phyloP scores from a whole-genome alignment of 257 asterid species.

The Gynochthodes officinalis region DNA sequence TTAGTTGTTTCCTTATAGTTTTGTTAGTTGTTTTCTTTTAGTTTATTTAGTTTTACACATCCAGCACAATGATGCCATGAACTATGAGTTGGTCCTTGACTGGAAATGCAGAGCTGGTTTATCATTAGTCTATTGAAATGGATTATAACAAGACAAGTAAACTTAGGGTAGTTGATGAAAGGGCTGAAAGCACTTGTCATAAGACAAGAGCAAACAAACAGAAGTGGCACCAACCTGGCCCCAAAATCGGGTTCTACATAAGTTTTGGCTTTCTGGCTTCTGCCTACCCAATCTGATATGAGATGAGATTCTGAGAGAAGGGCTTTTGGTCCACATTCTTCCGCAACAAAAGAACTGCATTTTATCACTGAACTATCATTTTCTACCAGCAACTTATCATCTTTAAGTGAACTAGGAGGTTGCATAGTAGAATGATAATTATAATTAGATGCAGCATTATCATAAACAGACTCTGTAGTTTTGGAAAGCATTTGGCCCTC shows the following conservation, averaged over 20 bases:
- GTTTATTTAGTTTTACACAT: background rate
- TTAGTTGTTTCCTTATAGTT: background rate
- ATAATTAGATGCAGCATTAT: constrained; percentile 32
- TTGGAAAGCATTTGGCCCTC: constrained; percentile 16
- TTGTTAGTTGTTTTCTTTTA: background rate
- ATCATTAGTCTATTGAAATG: background rate
- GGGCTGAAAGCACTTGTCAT: constrained; percentile 1
- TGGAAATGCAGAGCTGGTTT: background rate
- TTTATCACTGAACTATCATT: constrained; percentile 37
- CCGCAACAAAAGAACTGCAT: constrained; percentile 32
- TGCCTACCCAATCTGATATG: constrained; percentile 86
- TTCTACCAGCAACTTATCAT: constrained; percentile 33
- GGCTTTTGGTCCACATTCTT: constrained; percentile 42
- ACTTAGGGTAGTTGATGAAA: background rate
- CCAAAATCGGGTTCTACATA: constrained; percentile 87
- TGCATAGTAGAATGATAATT: constrained; percentile 34
- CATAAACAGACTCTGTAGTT: constrained; percentile 20
- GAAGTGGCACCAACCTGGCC: constrained; percentile 65
- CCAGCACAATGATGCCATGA: background rate
- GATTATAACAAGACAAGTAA: background rate
- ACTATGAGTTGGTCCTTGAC: background rate
- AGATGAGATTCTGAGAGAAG: constrained; percentile 82
- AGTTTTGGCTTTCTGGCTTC: constrained; percentile 37
- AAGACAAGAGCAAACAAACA: constrained; percentile 6
- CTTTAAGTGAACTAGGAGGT: constrained; percentile 37